phyloP scores from a whole-genome alignment of 164 flowering plant species.

The Buxus sempervirens region DNA sequence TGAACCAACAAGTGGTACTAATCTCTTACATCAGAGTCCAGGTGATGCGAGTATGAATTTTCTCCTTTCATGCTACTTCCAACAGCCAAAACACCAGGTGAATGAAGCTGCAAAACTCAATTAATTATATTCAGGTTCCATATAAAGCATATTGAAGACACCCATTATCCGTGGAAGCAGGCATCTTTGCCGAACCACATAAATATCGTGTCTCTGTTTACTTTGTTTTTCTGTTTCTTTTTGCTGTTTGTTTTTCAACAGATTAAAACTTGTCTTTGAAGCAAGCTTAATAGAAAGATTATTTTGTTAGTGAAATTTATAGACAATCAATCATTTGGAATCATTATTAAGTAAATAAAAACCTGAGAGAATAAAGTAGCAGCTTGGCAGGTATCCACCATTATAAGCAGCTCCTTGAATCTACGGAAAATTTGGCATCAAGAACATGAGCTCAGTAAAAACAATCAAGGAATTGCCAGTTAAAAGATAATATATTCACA shows the following conservation, averaged over 20 bases:
- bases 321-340: too few species aligned
- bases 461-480: background rate
- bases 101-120: slow-evolving; percentile 66
- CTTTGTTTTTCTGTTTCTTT: too few species aligned
- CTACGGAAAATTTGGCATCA: slow-evolving; percentile 27
- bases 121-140: background rate
- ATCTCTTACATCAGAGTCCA: slow-evolving; percentile 91
- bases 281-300: background rate
- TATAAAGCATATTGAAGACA: background rate
- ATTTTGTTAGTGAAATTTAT: too few species aligned
- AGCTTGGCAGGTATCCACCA: slow-evolving; percentile 99
- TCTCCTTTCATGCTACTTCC: slow-evolving; percentile 99
- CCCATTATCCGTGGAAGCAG: too few species aligned
- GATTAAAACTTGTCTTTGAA: too few species aligned
- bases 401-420: slow-evolving; percentile 93
- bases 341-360: background rate
- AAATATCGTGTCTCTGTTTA: too few species aligned
- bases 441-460: background rate
- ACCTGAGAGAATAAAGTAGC: slow-evolving; percentile 96
- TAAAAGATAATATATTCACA: slow-evolving; percentile 1
- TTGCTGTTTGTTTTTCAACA: too few species aligned
- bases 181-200: too few species aligned
- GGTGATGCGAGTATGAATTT: slow-evolving; percentile 97
- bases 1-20: background rate
- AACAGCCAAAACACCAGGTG: slow-evolving; percentile 98